Conservation (phyloP, 306 rosid species). For the Vigna trinervia region DNA sequence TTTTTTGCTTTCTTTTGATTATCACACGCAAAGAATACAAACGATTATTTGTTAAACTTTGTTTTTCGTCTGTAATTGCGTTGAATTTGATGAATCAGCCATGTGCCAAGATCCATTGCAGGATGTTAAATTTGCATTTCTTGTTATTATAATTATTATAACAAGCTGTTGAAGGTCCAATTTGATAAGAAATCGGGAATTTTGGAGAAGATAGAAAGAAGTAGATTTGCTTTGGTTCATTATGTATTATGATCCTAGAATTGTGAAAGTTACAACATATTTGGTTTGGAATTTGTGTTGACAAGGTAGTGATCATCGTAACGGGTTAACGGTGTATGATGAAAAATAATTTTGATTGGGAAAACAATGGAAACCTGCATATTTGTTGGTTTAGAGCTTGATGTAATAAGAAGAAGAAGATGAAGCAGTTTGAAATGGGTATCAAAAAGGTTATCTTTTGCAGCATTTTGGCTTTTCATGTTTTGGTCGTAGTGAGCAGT, state of each 20-base stretch:
- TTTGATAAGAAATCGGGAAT: slow-evolving; percentile 40
- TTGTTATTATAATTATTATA: slow-evolving; percentile 1
- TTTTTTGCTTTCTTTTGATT: slow-evolving; percentile 56
- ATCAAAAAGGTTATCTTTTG: slow-evolving; percentile 58
- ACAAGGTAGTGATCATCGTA: slow-evolving; percentile 17
- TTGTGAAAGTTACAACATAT: slow-evolving; percentile 32
- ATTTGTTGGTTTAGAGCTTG: slow-evolving; percentile 51
- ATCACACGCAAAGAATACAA: slow-evolving; percentile 39
- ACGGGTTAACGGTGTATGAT: slow-evolving; percentile 38
- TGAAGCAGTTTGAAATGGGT: slow-evolving; percentile 59
- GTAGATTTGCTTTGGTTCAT: slow-evolving; percentile 31
- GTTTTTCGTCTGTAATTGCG: slow-evolving; percentile 40
- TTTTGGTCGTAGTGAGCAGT: slow-evolving; percentile 50
- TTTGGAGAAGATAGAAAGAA: slow-evolving; percentile 13
- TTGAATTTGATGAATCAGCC: slow-evolving; percentile 20
- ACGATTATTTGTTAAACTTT: not conserved
- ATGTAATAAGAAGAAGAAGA: slow-evolving; percentile 58
- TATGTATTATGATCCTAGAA: slow-evolving; percentile 16
- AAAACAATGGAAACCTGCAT: slow-evolving; percentile 54
- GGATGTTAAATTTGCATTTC: not conserved
- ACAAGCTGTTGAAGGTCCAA: slow-evolving; percentile 27
- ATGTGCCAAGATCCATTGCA: not conserved
- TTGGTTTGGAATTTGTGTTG: slow-evolving; percentile 44
- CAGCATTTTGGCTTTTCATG: slow-evolving; percentile 59
- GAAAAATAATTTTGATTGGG: slow-evolving; percentile 42